Percentiles rank a stretch among this genome's conserved stretches.
These are phyloP conservation scores for Stromatinia cepivora DNA, from an alignment of 2,329 filamentous ascomycete genomes.

Conservation along the genomic window DNA sequence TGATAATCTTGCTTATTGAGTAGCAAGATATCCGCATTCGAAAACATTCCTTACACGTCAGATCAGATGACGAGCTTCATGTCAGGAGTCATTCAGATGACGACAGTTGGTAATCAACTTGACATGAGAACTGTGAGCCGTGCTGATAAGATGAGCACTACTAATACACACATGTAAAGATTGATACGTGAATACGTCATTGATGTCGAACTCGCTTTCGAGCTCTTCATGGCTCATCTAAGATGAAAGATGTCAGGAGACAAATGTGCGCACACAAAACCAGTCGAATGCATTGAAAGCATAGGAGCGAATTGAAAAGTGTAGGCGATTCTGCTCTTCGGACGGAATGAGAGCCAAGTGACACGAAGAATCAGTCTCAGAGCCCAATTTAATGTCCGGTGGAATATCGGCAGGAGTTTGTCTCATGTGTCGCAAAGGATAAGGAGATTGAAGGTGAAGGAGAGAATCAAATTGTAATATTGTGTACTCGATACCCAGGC, in stretches of 20 bases:
- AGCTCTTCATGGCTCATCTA: too few relatives aligned
- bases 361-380: slow-evolving; percentile 42
- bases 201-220: too few relatives aligned
- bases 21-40: too few relatives aligned
- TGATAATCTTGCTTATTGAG: not conserved
- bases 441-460: not conserved
- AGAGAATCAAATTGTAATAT: slow-evolving; percentile 1
- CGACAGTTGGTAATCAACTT: not conserved
- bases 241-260: not conserved
- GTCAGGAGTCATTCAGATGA: not conserved
- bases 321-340: slow-evolving; percentile 41
- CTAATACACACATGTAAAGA: not conserved
- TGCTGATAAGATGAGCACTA: slow-evolving; percentile 7
- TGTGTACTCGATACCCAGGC: not conserved
- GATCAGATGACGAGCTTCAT: not conserved
- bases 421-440: too few relatives aligned
- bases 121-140: not conserved
- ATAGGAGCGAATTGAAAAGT: slow-evolving; percentile 21
- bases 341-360: slow-evolving; percentile 49
- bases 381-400: slow-evolving; percentile 46
- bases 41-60: not conserved
- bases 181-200: not conserved
- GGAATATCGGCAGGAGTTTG: not conserved
- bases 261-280: slow-evolving; percentile 20
- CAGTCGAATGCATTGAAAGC: slow-evolving; percentile 29